Evolutionary conservation across 2,329 filamentous ascomycete species (phyloP), one percentile per base, ranked within the genome.

Genomic region (Penicillium palitans): DNA sequence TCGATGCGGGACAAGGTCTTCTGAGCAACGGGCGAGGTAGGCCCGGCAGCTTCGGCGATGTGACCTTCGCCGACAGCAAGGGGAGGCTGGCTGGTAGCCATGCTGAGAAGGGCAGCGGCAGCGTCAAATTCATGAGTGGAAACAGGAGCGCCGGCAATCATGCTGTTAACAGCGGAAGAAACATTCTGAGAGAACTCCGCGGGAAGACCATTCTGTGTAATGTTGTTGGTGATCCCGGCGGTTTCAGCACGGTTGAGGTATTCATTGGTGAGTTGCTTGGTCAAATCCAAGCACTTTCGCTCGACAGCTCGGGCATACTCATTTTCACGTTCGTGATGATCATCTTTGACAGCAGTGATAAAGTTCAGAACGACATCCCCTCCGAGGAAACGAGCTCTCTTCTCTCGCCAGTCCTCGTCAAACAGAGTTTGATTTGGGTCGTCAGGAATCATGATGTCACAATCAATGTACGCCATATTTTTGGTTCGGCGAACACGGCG

Each of bases 401-500:
- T 55, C n/a, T 62, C 63, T 25, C 59, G 59, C 59, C 60, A 66
- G 33, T 66, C 65, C 0, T 65, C 64, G 37, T 63, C 56, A 33
- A 66, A 66, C n/a, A 59, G 49, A 27, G 44, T 56, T 25, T 66
- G 56, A 10, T 60, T 57, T 19, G 48, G 46, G 33, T 62, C 55
- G 17, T 66, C 64, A 48, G 59, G 57, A 15, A 57, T 27, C n/a
- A 55, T 44, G 8, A 60, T 52, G 7, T 66, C 64, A 40, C 61
- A 48, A 33, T 66, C 64, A 44, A 65, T 42, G 27, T 44, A 42
- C 13, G 47, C 41, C 24, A 53, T 57, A 35, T 62, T 55, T 55
- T 70, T 70, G 21, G 71, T 69, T 29, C 71, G 73, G 46, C 73
- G 75, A 56, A 72, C 65, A 53, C 68, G 72, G 51, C 70, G 69